These are phyloP conservation scores for Hymenoscyphus scutula DNA, from an alignment of 2,329 filamentous ascomycete genomes.

Conservation along the genomic window DNA sequence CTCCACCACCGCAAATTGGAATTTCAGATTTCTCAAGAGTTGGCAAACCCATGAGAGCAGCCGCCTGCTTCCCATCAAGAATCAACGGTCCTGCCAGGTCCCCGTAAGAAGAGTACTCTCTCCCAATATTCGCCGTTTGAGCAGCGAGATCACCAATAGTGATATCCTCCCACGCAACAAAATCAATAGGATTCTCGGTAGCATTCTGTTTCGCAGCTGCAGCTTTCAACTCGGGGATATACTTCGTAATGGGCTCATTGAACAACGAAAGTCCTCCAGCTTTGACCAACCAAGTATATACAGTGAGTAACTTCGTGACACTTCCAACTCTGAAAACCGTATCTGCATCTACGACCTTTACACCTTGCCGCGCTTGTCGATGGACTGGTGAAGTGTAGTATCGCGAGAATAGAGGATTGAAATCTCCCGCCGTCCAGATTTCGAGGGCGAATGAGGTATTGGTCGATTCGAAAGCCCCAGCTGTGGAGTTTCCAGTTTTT, in stretches of 20 bases:
- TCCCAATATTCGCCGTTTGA: slow-evolving; percentile 9
- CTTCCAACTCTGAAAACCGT: slow-evolving; percentile 41
- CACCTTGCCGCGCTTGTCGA: slow-evolving; percentile 26
- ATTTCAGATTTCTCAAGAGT: background rate
- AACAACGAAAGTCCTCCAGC: background rate
- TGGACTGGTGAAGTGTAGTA: slow-evolving; percentile 39
- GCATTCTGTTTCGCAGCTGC: background rate
- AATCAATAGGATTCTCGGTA: slow-evolving; percentile 9
- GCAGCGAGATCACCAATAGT: slow-evolving; percentile 14
- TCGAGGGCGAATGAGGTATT: slow-evolving; percentile 41
- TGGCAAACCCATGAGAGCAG: background rate
- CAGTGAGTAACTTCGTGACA: slow-evolving; percentile 44
- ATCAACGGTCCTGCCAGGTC: background rate
- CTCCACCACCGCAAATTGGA: background rate
- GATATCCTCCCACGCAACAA: slow-evolving; percentile 15
- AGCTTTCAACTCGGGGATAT: background rate
- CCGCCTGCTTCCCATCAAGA: background rate
- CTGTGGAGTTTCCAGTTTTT: slow-evolving; percentile 15
- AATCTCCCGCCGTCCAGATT: slow-evolving; percentile 39
- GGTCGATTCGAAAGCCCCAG: slow-evolving; percentile 18
- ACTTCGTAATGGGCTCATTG: background rate
- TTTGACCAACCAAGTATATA: background rate
- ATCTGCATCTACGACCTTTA: slow-evolving; percentile 5
- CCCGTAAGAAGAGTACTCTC: background rate
- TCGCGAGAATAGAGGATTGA: slow-evolving; percentile 35